These are phyloP conservation scores for Phytophthora citricola DNA, from an alignment of 352 stramenopile genomes.

Conservation along the genomic window DNA sequence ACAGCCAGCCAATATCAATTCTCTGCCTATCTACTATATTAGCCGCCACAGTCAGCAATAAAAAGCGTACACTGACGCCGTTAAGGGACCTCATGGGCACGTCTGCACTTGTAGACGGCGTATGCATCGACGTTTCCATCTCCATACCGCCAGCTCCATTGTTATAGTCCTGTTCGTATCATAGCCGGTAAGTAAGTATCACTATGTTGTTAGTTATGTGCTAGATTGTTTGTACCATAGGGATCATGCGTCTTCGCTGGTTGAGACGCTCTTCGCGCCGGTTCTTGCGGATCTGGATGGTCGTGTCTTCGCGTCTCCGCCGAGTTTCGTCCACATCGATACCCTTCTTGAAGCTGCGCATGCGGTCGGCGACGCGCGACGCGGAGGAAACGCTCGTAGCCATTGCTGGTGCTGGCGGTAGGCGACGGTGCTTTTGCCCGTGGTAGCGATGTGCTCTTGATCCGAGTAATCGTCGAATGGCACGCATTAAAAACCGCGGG, in stretches of 20 bases:
- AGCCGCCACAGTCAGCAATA: not conserved
- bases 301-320: constrained; percentile 80
- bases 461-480: constrained; percentile 12
- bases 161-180: constrained; percentile 12
- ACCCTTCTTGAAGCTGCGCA: constrained; percentile 90
- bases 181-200: not conserved
- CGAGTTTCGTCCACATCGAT: constrained; percentile 84
- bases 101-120: constrained; percentile 11
- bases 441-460: constrained; percentile 1
- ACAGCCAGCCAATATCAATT: not conserved
- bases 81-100: constrained; percentile 35
- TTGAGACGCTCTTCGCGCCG: constrained; percentile 88
- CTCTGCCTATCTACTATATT: not conserved
- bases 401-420: constrained; percentile 16
- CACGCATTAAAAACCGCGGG: not conserved
- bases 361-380: constrained; percentile 58
- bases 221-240: constrained; percentile 28
- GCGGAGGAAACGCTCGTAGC: constrained; percentile 36
- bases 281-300: constrained; percentile 89
- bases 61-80: constrained; percentile 46
- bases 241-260: constrained; percentile 80
- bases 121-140: constrained; percentile 12
- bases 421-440: not conserved
- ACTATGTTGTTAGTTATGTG: not conserved
- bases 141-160: constrained; percentile 5